Evolutionary conservation across 1,284 basidiomycete genomes (phyloP), one percentile per base, ranked within the genome.

Genomic region (Psilocybe mexicana): DNA sequence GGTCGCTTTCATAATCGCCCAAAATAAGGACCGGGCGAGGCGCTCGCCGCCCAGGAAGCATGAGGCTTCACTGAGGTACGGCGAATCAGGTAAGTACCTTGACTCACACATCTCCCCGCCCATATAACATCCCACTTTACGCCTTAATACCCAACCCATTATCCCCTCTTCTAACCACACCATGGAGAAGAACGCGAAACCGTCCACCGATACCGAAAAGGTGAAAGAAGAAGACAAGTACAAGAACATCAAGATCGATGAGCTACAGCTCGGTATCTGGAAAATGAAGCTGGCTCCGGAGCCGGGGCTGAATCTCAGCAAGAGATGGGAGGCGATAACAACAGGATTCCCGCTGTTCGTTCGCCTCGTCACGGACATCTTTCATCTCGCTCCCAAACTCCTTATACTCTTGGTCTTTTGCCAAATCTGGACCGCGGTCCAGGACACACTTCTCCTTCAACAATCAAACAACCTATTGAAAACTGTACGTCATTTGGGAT

Each of bases 241-340:
- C 24, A 28, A 28, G 18, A 55, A 55, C n/a, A 25, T 51, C 11
- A 38, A n/a, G 14, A 54, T 56, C 24, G 33, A 55, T 25, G 55
- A 59, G 33, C 7, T 55, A 4, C 61, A 57, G 51, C 59, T 63
- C 5, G 61, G 61, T 23, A 43, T 60, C 25, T 63, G 61, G 61
- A 51, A 54, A 6, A 8, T 63, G 42, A 58, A 55, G 24, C 3
- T 58, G 12, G 51, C 54, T n/a, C 30, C 26, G 30, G 23, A 43
- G 12, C n/a, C 38, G 2, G n/a, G 51, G 2, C 18, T 58, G 18
- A 28, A 57, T 35, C 43, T 43, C 6, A 24, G 25, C 10, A 51
- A 56, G 25, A 25, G 57, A 11, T 61, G 51, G 52, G 23, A 51
- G 4, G 55, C 61, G 2, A 2, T 59, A 14, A 47, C 18, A 14